These are phyloP conservation scores for Yamadazyma atmosphaerica DNA, from an alignment of 1,139 yeast genomes.

Conservation along the genomic window DNA sequence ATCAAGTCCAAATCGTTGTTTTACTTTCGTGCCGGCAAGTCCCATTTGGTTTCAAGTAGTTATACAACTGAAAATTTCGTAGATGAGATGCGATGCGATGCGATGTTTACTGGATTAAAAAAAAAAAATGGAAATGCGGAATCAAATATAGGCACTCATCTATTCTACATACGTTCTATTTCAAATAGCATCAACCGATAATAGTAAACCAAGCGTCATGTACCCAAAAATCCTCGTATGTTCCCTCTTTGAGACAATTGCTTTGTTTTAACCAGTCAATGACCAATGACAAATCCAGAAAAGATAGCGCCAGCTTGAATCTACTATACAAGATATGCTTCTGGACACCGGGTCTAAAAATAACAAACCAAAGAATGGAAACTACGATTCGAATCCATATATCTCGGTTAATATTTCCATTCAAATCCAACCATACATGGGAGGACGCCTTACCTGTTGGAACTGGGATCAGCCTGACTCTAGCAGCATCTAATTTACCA, in stretches of 20 bases:
- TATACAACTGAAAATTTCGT: conserved; percentile 3
- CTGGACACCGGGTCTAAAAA: conserved; percentile 69
- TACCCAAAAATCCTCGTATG: conserved; percentile 50
- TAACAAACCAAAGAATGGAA: conserved; percentile 49
- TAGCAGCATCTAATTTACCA: conserved; percentile 8
- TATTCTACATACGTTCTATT: background rate
- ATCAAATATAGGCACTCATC: no score
- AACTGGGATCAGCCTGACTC: conserved; percentile 28
- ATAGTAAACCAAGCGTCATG: conserved; percentile 54
- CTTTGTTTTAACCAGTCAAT: conserved; percentile 58
- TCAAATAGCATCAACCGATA: conserved; percentile 21
- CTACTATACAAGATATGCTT: conserved; percentile 28
- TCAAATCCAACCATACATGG: conserved; percentile 69
- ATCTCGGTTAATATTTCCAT: conserved; percentile 55
- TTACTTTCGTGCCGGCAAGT: conserved; percentile 79
- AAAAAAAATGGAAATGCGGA: no score
- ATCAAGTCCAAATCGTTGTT: conserved; percentile 86
- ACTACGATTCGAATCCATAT: conserved; percentile 62
- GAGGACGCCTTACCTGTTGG: conserved; percentile 66
- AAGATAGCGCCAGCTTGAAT: conserved; percentile 44
- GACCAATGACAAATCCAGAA: conserved; percentile 49
- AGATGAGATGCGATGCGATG: conserved; percentile 13
- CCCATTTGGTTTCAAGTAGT: conserved; percentile 54
- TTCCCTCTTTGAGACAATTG: conserved; percentile 38
- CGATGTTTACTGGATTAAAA: no score